phyloP scores from a whole-genome alignment of 1,284 basidiomycete species.

The Ceratobasidium sp. region DNA sequence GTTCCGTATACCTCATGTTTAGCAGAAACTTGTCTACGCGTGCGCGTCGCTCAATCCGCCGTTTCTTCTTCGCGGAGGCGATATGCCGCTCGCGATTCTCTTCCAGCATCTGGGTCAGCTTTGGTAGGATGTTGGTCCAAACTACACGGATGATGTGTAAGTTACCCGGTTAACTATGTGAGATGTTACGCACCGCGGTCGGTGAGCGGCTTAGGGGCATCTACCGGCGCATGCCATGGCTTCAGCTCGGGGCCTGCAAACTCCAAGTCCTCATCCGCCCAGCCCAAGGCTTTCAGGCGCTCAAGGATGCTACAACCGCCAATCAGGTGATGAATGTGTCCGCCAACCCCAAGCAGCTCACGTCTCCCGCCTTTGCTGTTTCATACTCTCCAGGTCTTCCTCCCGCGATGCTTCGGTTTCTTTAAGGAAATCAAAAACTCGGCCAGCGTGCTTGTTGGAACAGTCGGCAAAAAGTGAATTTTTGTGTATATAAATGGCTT shows the following conservation, averaged over 20 bases:
- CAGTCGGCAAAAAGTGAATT: background rate
- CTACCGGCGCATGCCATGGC: constrained; percentile 1
- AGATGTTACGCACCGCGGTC: background rate
- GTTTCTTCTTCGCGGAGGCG: background rate
- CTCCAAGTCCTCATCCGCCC: background rate
- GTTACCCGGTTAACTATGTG: no score
- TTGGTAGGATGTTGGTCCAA: constrained; percentile 27
- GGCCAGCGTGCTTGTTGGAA: background rate
- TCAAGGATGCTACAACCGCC: background rate
- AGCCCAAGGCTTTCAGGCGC: background rate
- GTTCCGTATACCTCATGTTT: background rate
- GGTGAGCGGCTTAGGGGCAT: constrained; percentile 12
- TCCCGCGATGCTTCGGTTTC: background rate
- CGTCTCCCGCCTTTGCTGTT: background rate
- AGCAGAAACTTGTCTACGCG: background rate
- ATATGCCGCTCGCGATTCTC: background rate
- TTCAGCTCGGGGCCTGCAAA: background rate
- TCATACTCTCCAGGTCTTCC: background rate
- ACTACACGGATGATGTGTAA: background rate
- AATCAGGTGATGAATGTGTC: background rate
- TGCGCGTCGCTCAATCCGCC: background rate
- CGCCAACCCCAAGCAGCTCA: background rate
- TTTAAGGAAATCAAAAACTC: background rate
- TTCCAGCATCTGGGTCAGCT: constrained; percentile 20
- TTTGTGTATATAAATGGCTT: background rate